Evolutionary conservation across 768 basidiomycete species (phyloP), one percentile per base, ranked within the genome.

Genomic region (Suillus bovinus): DNA sequence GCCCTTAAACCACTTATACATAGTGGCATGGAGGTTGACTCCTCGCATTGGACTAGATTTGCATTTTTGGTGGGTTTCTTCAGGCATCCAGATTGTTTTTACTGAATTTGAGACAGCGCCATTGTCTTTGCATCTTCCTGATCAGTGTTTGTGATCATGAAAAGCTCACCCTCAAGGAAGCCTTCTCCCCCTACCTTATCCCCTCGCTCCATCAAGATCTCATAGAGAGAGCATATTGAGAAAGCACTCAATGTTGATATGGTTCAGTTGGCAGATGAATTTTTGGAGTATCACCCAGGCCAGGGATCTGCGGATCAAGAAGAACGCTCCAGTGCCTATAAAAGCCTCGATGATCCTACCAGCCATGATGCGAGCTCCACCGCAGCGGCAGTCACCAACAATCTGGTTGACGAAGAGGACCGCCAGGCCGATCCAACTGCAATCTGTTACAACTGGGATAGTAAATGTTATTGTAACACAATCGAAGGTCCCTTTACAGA

Each of bases 1-100:
- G 42, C 54, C 16, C 27, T 61, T 39, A 58, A 41, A 31, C 41
- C 46, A 5, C 11, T 33, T 34, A 27, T 34, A 14, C 27, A 44
- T 39, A 61, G 24, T 20, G 61, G 61, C 14, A 61, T 61, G 54
- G 61, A 61, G 22, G 53, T 61, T 13, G 53, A 61, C n/a, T 24
- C 55, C n/a, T 54, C 54, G 4, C 61, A 61, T 22, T 61, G 61
- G 61, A 61, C 36, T 22, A 31, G 61, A 27, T 44, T 61, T 27
- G 61, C 61, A 17, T 61, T 61, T 33, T 38, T 61, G 36, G 61
- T 56, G 34, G 20, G 61, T 61, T 33, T 44, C 31, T 33, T 38
- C 17, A 24, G 24, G 11, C 9, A 5, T 47, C 22, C 9, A 11
- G 11, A 33, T 8, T 17, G 4, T 22, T 17, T 44, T 61, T 61